Evolutionary conservation across 768 basidiomycete species (phyloP), one percentile per base, ranked within the genome.

Genomic region (Xerocomellus chrysenteron): DNA sequence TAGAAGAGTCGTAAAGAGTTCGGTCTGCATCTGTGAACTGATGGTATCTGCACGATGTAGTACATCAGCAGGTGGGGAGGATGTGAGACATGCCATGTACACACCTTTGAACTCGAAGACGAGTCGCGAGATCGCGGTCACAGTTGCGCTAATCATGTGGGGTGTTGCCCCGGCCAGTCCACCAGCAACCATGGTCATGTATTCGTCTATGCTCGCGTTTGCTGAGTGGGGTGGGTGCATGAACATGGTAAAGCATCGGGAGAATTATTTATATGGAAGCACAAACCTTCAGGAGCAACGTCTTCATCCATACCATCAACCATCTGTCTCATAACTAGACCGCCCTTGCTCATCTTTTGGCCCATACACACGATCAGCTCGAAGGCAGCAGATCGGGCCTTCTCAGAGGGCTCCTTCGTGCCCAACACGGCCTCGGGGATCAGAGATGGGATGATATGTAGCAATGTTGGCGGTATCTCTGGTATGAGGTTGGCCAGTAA

Each of bases 101-200:
- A 44, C 50, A 94, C 95, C 87, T 80, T 89, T 94, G 78, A 95
- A 99, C 74, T 98, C 97, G 69, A 98, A 99, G 17, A 98, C 80
- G 13, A 98, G 79, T 24, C 97, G 84, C 2, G 95, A 95, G 52
- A 99, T 85, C 0, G 94, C 92, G 7, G 94, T 98, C 50, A 98
- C 86, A 2, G 93, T 92, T 2, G 97, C 97, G 67, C 94, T 96
- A 70, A 98, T 96, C 94, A 97, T 98, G 68, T 99, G 97, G 0
- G 96, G 94, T 12, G 85, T 91, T 14, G 90, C 87, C 21, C 93
- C 95, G 10, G 94, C 94, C 46, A 98, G 75, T 55, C 97, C 97
- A 62, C 94, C 95, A 37, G 92, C 92, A 30, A 98, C 78, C 95
- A 99, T 98, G 4, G 91, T 99, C 76, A 98, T 79, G 69, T 91